Base-by-base conservation (phyloP, 768 basidiomycete species). In the Suillus discolor region DNA sequence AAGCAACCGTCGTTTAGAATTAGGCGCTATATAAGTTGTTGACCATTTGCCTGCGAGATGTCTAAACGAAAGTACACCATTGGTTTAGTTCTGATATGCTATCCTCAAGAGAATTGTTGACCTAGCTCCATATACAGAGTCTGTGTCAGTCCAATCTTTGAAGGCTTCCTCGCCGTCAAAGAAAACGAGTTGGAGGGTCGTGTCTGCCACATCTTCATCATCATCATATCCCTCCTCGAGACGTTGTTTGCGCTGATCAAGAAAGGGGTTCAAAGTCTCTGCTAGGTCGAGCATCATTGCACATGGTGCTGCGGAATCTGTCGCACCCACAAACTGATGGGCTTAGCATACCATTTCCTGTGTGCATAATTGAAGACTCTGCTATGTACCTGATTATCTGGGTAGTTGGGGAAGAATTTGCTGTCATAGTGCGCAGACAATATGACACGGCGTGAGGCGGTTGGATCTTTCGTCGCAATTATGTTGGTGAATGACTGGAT, bases 141-240 rank as follows among this genome's bases (percentile, higher is more conserved):
- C 97, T 3, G 85, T 87, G 38, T 83, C 85, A 3, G 94, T 94
- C 97, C 97, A 99, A 34, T 86, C 82, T 57, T 87, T 82, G 77
- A 97, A 98, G 0, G 97, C 97, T 77, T 99, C 97, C 78, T 99
- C 97, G 3, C 97, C 97, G 71, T 99, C 97, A 65, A 99, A 97
- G 75, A 99, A 97, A 12, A 99, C 83, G 11, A 99, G 80, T 74
- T 97, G 95, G 11, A 99, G 77, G 4, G 96, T 97, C 23, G 92
- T 94, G 64, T 93, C 91, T 0, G 87, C 87, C 16, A 89, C 79
- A 62, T 94, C 91, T 51, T 93, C 93, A 12, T 54, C 51, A 15
- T 89, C 87, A 62, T 87, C 87, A 18, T 80, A 73, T 0, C 80
- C 89, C 3, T 82, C 81, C 38, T 86, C 83, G 7, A 91, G 68